phyloP scores from a whole-genome alignment of 176 grass and related monocot species.

The Aegilops tauschii region DNA sequence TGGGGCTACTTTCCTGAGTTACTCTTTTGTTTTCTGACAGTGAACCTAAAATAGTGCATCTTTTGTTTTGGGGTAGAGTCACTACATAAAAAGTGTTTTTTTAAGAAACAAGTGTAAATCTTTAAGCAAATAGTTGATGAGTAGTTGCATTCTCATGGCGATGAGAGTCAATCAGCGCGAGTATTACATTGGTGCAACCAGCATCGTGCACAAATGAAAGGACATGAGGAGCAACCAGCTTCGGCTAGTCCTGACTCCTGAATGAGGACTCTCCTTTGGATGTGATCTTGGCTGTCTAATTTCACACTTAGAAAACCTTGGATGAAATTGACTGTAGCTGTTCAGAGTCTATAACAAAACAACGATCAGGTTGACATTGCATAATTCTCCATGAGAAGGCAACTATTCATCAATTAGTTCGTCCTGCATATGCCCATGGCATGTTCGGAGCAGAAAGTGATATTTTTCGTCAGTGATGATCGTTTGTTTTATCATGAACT shows the following conservation, averaged over 20 bases:
- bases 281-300: too few relatives aligned
- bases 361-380: too few relatives aligned
- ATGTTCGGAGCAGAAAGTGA: not conserved
- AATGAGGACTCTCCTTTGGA: too few relatives aligned
- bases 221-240: too few relatives aligned
- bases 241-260: too few relatives aligned
- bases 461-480: not conserved
- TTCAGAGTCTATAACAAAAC: too few relatives aligned
- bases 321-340: too few relatives aligned
- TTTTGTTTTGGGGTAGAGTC: not conserved
- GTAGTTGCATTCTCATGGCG: not conserved
- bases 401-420: not conserved
- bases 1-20: not conserved
- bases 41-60: not conserved
- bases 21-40: not conserved
- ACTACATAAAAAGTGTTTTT: not conserved
- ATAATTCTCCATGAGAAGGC: not conserved
- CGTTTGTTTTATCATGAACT: not conserved
- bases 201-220: not conserved
- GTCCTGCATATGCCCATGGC: not conserved
- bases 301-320: too few relatives aligned
- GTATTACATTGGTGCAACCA: not conserved
- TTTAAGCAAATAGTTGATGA: not conserved
- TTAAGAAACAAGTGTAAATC: not conserved
- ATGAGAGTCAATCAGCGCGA: not conserved